Conservation (phyloP, 2,329 filamentous ascomycete species). For the Alternaria sp. region DNA sequence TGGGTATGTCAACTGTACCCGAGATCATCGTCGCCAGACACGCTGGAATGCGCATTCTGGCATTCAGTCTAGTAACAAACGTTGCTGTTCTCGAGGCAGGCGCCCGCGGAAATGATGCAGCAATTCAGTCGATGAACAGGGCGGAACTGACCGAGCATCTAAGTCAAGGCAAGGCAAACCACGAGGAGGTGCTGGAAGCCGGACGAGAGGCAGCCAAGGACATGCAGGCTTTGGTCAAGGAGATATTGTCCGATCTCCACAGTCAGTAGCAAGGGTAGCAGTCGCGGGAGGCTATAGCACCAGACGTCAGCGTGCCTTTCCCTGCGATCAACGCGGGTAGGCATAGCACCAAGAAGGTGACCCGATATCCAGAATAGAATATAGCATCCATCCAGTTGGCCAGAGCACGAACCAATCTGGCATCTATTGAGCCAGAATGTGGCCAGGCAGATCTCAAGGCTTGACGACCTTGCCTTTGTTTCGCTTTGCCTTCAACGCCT, state of each 20-base stretch:
- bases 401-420: background rate
- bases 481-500: constrained; percentile 71
- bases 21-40: constrained; percentile 73
- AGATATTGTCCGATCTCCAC: constrained; percentile 54
- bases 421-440: background rate
- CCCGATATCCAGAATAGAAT: background rate
- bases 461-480: constrained; percentile 53
- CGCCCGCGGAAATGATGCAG: constrained; percentile 64
- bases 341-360: background rate
- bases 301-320: background rate
- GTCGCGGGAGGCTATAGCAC: too few relatives aligned
- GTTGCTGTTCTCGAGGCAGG: constrained; percentile 67
- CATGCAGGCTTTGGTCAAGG: constrained; percentile 64
- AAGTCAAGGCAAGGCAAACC: constrained; percentile 67
- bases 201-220: constrained; percentile 67
- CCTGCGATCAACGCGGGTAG: background rate
- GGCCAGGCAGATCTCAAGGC: constrained; percentile 33
- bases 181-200: constrained; percentile 71
- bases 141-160: constrained; percentile 64
- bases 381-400: background rate
- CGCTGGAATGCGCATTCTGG: constrained; percentile 68
- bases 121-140: constrained; percentile 60
- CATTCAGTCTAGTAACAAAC: constrained; percentile 73
- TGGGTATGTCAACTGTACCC: constrained; percentile 75
- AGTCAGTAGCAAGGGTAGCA: constrained; percentile 19